Evolutionary conservation across 805 yeast genomes (phyloP).

Genomic region (Sugiyamaella chiloensis): DNA sequence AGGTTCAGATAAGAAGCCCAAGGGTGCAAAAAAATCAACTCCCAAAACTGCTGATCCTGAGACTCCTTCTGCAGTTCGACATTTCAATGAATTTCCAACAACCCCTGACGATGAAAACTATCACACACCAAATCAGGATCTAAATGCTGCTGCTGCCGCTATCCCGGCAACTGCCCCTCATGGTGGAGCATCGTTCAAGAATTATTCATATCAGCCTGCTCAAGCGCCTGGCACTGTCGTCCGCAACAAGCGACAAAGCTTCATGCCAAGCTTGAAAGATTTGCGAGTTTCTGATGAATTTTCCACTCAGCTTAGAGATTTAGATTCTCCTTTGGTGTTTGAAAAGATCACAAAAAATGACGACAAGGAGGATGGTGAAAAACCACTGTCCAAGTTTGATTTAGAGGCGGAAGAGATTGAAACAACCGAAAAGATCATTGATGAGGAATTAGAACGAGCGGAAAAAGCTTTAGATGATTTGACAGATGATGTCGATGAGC

Average conservation of each 20-base stretch:
- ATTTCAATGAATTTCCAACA: slow-evolving; percentile 17
- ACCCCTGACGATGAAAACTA: slow-evolving; percentile 16
- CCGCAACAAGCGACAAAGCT: slow-evolving; percentile 20
- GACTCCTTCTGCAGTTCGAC: slow-evolving; percentile 11
- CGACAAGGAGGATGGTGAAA: slow-evolving; percentile 12
- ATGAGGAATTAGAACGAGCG: neutral
- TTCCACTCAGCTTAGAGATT: slow-evolving; percentile 8
- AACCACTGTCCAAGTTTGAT: slow-evolving; percentile 9
- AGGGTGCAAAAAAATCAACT: too few relatives aligned
- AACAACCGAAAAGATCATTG: neutral
- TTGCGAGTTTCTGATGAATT: slow-evolving; percentile 21
- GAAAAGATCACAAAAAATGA: slow-evolving; percentile 5
- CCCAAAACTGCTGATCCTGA: too few relatives aligned
- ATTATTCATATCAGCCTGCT: slow-evolving; percentile 6
- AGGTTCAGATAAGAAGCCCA: neutral
- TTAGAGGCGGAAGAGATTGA: slow-evolving; percentile 1
- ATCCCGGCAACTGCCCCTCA: slow-evolving; percentile 15
- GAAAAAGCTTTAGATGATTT: slow-evolving; percentile 7
- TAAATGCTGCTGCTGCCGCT: neutral
- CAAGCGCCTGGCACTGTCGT: neutral
- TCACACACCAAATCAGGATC: slow-evolving; percentile 8
- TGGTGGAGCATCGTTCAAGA: slow-evolving; percentile 2
- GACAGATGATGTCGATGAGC: neutral
- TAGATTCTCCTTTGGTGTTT: slow-evolving; percentile 4
- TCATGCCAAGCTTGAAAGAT: slow-evolving; percentile 24